Percentiles rank a stretch among this genome's conserved stretches.
Conservation (phyloP, 1,139 yeast species). For the Zygosaccharomyces sapae region DNA sequence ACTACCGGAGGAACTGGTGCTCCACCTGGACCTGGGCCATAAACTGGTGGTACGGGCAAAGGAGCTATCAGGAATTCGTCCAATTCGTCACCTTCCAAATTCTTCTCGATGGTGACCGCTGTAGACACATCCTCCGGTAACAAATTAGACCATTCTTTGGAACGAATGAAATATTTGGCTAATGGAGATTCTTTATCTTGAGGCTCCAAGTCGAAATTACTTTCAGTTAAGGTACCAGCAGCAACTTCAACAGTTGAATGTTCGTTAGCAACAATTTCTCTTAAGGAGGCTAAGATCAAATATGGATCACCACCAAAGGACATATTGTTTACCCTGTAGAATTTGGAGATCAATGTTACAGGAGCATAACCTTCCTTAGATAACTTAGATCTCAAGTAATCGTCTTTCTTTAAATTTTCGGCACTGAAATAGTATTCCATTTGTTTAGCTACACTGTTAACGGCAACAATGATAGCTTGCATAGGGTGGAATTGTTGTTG, state of each 20-base stretch:
- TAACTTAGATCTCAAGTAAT: conserved; percentile 31
- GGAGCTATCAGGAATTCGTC: conserved; percentile 25
- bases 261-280: conserved; percentile 34
- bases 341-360: conserved; percentile 31
- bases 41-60: conserved; percentile 13
- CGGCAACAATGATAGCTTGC: conserved; percentile 33
- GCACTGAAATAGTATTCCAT: conserved; percentile 83
- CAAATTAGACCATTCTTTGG: conserved; percentile 30
- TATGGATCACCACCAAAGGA: conserved; percentile 36
- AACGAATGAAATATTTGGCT: conserved; percentile 29
- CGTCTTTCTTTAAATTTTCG: conserved; percentile 56
- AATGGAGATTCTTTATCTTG: conserved; percentile 18
- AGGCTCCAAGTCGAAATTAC: conserved; percentile 9
- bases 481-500: conserved; percentile 20
- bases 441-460: conserved; percentile 48
- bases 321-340: conserved; percentile 34
- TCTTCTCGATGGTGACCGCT: conserved; percentile 27
- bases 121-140: conserved; percentile 20
- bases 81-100: conserved; percentile 22
- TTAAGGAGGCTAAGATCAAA: conserved; percentile 35
- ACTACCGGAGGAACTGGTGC: not conserved
- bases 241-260: conserved; percentile 33
- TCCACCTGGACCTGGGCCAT: conserved; percentile 1
- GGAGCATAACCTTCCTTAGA: conserved; percentile 36
- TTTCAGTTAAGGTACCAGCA: conserved; percentile 15